Conservation (phyloP, 129 eudicot species). For the Arctium minus region DNA sequence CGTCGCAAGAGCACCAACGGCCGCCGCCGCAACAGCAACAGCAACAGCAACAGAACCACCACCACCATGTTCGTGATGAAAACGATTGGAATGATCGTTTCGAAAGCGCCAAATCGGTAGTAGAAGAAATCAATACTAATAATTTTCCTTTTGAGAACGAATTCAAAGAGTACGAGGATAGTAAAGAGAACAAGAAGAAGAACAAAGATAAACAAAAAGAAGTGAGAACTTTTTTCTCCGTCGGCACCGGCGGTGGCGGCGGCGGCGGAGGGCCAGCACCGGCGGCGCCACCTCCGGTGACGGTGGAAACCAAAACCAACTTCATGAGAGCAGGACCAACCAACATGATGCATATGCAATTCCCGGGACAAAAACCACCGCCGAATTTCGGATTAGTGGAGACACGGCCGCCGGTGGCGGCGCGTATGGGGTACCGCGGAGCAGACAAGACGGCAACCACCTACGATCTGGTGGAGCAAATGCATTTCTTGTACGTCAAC, state of each 20-base stretch:
- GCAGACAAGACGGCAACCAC: conserved; percentile 77
- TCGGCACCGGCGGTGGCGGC: conserved; percentile 31
- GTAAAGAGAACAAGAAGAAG: conserved; percentile 28
- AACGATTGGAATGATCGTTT: conserved; percentile 12
- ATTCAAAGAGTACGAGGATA: conserved; percentile 30
- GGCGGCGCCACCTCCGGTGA: conserved; percentile 26
- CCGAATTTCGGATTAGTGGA: conserved; percentile 81
- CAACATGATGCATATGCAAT: conserved; percentile 61
- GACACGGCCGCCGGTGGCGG: conserved; percentile 91
- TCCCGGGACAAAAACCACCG: conserved; percentile 49
- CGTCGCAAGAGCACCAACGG: neutral
- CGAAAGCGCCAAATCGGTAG: neutral
- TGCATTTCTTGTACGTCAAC: conserved; percentile 68
- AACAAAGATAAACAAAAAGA: conserved; percentile 60
- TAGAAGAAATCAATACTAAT: conserved; percentile 36
- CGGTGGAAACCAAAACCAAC: conserved; percentile 30
- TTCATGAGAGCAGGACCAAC: conserved; percentile 45
- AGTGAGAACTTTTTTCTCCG: conserved; percentile 63
- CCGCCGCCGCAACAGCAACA: conserved; percentile 5
- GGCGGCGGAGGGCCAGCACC: conserved; percentile 16
- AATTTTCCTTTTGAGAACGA: conserved; percentile 28
- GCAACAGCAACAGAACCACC: neutral
- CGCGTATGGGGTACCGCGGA: conserved; percentile 72
- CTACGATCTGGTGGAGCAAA: conserved; percentile 81
- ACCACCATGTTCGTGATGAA: conserved; percentile 14